A percentile compares a stretch with the other conserved stretches of the same genome.
phyloP scores from a whole-genome alignment of 805 yeast species.

The Zygoascus biomembranicola region DNA sequence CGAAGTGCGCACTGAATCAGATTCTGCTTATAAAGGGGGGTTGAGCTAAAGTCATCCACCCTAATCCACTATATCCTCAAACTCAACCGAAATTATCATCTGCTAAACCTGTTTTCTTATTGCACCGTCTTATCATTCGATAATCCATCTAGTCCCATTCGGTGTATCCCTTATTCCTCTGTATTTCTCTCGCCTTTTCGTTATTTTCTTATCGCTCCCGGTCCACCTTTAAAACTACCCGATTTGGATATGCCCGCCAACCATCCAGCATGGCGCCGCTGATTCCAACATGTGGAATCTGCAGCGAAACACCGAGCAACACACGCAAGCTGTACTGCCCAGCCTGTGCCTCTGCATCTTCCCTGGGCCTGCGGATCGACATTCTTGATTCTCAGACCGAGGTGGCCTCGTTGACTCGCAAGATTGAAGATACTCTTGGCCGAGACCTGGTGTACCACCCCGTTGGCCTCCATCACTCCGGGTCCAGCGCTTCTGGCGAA shows the following conservation, averaged over 20 bases:
- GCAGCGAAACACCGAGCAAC: constrained; percentile 10
- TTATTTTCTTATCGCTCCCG: too few relatives aligned
- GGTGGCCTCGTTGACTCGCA: constrained; percentile 8
- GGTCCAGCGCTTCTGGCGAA: neutral
- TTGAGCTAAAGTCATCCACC: too few relatives aligned
- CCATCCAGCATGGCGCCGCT: neutral
- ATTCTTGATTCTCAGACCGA: constrained; percentile 13
- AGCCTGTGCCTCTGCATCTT: constrained; percentile 13
- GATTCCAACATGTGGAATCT: constrained; percentile 13
- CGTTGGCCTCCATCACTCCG: neutral
- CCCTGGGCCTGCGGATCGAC: constrained; percentile 13
- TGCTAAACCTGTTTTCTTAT: too few relatives aligned
- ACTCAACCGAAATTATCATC: too few relatives aligned
- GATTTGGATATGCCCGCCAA: neutral
- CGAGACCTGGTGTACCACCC: neutral
- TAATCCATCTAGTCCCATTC: too few relatives aligned
- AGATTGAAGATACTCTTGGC: constrained; percentile 6
- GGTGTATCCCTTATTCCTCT: too few relatives aligned
- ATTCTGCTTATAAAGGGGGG: too few relatives aligned
- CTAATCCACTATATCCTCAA: too few relatives aligned
- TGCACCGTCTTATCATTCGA: too few relatives aligned
- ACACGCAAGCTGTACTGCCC: constrained; percentile 14
- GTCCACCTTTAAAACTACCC: too few relatives aligned
- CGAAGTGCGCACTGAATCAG: too few relatives aligned
- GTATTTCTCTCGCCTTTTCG: too few relatives aligned